Conservation (phyloP, 2,329 filamentous ascomycete genomes). For the Pseudocercospora vitis region DNA sequence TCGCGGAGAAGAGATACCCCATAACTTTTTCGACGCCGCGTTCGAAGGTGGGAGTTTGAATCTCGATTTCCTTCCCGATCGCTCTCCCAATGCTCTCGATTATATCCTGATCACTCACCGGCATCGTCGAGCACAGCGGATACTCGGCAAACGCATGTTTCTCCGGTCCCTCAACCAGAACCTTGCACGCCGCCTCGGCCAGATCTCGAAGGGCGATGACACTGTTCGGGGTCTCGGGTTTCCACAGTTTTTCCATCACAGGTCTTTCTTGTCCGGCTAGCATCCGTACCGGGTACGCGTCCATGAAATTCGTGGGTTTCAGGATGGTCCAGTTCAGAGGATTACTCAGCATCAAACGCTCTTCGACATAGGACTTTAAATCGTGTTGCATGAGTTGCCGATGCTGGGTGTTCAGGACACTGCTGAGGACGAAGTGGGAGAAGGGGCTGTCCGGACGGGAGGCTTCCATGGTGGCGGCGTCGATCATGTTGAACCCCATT, state of each 20-base stretch:
- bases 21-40: conserved; percentile 24
- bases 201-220: conserved; percentile 34
- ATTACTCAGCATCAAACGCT: conserved; percentile 38
- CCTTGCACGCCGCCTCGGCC: conserved; percentile 27
- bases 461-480: conserved; percentile 34
- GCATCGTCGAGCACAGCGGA: conserved; percentile 30
- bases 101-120: conserved; percentile 26
- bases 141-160: conserved; percentile 36
- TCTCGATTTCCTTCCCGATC: conserved; percentile 31
- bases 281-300: conserved; percentile 30
- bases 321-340: conserved; percentile 40
- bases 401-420: conserved; percentile 38
- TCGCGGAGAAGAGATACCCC: conserved; percentile 13
- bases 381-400: conserved; percentile 42
- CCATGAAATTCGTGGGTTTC: conserved; percentile 40
- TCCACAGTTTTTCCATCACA: conserved; percentile 17
- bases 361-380: conserved; percentile 40
- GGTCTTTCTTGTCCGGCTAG: conserved; percentile 29
- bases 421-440: conserved; percentile 41
- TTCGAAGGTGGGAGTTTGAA: conserved; percentile 22
- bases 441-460: conserved; percentile 26
- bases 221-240: conserved; percentile 24
- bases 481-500: conserved; percentile 42
- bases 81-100: conserved; percentile 22
- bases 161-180: conserved; percentile 29